These are phyloP conservation scores for Aristolochia contorta DNA, from an alignment of 164 flowering plant genomes.

Conservation along the genomic window DNA sequence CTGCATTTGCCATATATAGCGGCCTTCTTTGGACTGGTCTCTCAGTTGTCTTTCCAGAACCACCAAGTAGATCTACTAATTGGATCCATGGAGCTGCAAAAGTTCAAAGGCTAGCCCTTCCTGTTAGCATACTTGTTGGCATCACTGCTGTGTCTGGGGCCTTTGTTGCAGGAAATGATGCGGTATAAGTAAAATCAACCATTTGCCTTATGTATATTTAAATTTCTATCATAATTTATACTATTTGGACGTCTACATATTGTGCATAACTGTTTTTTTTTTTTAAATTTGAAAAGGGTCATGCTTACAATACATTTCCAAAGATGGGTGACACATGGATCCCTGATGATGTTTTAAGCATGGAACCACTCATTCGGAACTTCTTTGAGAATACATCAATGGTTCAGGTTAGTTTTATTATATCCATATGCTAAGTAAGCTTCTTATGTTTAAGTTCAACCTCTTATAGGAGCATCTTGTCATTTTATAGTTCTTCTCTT, in stretches of 20 bases:
- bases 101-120: slow-evolving; percentile 67
- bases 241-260: background rate
- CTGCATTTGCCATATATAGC: slow-evolving; percentile 82
- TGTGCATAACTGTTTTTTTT: background rate
- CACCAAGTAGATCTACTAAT: slow-evolving; percentile 67
- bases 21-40: slow-evolving; percentile 93
- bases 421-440: background rate
- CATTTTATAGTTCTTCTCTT: background rate
- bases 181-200: slow-evolving; percentile 33
- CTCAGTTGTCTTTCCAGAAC: slow-evolving; percentile 97
- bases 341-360: slow-evolving; percentile 63
- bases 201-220: no score
- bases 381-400: slow-evolving; percentile 93
- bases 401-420: slow-evolving; percentile 47
- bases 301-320: slow-evolving; percentile 88
- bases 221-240: background rate
- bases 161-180: slow-evolving; percentile 99
- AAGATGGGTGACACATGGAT: slow-evolving; percentile 98
- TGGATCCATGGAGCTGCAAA: slow-evolving; percentile 93
- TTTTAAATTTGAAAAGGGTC: slow-evolving; percentile 45
- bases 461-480: background rate
- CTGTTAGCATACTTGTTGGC: slow-evolving; percentile 72
- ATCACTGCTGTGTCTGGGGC: slow-evolving; percentile 91
- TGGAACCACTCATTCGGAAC: slow-evolving; percentile 81
- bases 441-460: background rate